These are phyloP conservation scores for Sanghuangporus baumii DNA, from an alignment of 1,284 basidiomycete genomes.

Conservation along the genomic window DNA sequence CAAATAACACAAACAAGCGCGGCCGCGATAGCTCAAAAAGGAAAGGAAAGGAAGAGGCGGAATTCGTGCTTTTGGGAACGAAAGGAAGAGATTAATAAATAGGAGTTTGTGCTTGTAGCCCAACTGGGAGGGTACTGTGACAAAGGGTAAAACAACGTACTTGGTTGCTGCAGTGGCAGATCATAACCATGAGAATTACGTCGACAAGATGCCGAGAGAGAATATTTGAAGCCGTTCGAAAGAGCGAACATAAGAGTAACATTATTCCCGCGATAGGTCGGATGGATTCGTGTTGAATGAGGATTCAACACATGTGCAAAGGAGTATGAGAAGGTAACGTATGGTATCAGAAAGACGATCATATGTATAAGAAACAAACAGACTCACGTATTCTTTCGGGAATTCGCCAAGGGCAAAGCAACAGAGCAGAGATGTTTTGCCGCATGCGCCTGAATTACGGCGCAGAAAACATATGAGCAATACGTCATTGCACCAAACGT, in stretches of 20 bases:
- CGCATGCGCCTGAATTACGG: conserved; percentile 64
- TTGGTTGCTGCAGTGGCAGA: conserved; percentile 11
- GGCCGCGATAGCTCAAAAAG: neutral
- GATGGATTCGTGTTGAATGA: neutral
- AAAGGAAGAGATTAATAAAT: too few species aligned
- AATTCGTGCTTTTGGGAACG: too few species aligned
- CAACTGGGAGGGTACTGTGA: too few species aligned
- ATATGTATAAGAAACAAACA: conserved; percentile 8
- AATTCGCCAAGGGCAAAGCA: conserved; percentile 96
- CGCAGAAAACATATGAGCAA: neutral
- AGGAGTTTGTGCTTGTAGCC: too few species aligned
- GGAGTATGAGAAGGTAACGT: conserved; percentile 14
- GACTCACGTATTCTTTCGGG: conserved; percentile 89
- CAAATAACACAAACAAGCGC: neutral
- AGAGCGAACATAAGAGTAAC: neutral
- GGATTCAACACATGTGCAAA: neutral
- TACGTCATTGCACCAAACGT: conserved; percentile 7
- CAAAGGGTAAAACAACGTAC: conserved; percentile 7
- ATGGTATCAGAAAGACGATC: conserved; percentile 15
- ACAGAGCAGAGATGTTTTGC: conserved; percentile 79
- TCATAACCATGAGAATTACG: neutral
- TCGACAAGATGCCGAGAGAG: neutral
- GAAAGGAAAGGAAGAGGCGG: neutral
- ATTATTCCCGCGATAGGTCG: neutral
- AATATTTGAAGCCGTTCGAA: neutral